Percentiles rank a stretch among this genome's conserved stretches.
phyloP scores from a whole-genome alignment of 2,329 filamentous ascomycete species.

The Blastomyces gilchristii region DNA sequence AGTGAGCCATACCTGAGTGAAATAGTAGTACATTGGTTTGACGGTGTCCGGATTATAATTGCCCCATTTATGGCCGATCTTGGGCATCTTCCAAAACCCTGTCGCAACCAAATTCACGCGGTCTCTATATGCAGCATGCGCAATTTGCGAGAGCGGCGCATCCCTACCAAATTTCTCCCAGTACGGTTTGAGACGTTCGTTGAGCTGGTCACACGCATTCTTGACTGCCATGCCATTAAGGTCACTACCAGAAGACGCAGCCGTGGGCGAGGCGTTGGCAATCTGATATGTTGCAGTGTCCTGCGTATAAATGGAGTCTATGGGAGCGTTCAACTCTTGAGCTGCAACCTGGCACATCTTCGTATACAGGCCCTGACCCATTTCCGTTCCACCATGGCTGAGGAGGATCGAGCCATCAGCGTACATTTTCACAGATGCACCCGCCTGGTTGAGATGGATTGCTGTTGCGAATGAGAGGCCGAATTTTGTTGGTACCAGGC shows the following conservation, averaged over 20 bases:
- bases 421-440: slow-evolving; percentile 18
- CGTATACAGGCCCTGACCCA: slow-evolving; percentile 22
- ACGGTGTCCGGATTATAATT: slow-evolving; percentile 17
- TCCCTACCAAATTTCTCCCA: slow-evolving; percentile 13
- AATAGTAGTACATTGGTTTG: slow-evolving; percentile 20
- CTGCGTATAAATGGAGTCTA: slow-evolving; percentile 18
- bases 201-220: slow-evolving; percentile 16
- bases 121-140: slow-evolving; percentile 17
- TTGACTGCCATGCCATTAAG: slow-evolving; percentile 21
- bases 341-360: slow-evolving; percentile 22
- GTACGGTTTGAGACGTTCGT: slow-evolving; percentile 13
- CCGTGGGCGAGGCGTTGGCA: slow-evolving; percentile 21
- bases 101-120: slow-evolving; percentile 19
- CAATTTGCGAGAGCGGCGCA: slow-evolving; percentile 14
- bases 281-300: slow-evolving; percentile 19
- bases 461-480: slow-evolving; percentile 22
- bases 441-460: slow-evolving; percentile 21
- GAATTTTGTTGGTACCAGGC: slow-evolving; percentile 20
- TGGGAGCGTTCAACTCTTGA: slow-evolving; percentile 16
- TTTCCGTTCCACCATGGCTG: slow-evolving; percentile 21
- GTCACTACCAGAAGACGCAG: slow-evolving; percentile 20
- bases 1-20: slow-evolving; percentile 16
- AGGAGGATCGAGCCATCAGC: slow-evolving; percentile 19
- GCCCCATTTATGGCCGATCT: slow-evolving; percentile 17
- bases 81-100: slow-evolving; percentile 18